Base-by-base conservation (phyloP, 345 rosid species). In the Toxicodendron radicans region DNA sequence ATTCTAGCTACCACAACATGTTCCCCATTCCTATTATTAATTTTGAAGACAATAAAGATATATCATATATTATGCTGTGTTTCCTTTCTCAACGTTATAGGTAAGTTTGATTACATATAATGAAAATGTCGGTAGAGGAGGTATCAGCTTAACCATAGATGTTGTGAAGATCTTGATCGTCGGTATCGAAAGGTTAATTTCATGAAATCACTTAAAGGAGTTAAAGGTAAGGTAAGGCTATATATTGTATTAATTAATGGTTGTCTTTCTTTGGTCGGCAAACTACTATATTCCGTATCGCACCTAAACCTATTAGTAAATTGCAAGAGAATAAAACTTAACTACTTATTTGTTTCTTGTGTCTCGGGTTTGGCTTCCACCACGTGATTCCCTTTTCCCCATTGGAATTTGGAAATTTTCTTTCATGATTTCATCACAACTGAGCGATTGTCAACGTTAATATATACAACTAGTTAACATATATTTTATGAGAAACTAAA, bases 131-230 rank as follows among this genome's bases (percentile, higher is more conserved):
- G 69, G 69, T 46, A 48, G 18, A 53, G 7, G 18, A 12, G 52
- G 0, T 9, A 21, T 57, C 60, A 68, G 30, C 30, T 27, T 27
- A 2, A 17, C 2, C 3, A 12, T 9, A 27, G 17, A 58, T 58
- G 35, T 9, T 3, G 8, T 12, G 13, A 23, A 24, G 70, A 45
- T 66, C 54, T 61, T 32, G 72, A 59, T 17, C 58, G 71, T 51
- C 71, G 3, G 41, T 49, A 16, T 41, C 18, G 71, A 16, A 16
- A 66, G 41, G 70, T 66, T 66, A 58, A 49, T 33, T 49, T 66
- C 35, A 21, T 53, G 10, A 2, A 33, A 66, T 66, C 56, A 66
- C 54, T 49, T 1, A 4, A 45, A 23, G 12, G 51, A n/a, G n/a
- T n/a, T n/a, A n/a, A n/a, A n/a, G n/a, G n/a, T n/a, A n/a, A n/a